phyloP scores from a whole-genome alignment of 495 filamentous ascomycete genomes.

The Xanthoparmelia taractica region DNA sequence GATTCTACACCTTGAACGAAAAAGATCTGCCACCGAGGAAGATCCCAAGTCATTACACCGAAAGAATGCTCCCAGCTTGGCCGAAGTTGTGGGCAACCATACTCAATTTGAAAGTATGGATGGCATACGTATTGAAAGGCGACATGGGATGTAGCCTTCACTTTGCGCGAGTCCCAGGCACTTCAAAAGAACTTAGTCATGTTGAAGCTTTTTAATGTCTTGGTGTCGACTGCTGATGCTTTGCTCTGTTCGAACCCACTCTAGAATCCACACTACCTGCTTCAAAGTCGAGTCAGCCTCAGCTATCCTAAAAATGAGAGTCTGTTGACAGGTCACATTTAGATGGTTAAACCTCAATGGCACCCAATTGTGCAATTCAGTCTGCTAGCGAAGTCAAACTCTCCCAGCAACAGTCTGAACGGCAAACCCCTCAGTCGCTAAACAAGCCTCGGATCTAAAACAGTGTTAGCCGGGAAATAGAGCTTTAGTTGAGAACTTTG shows the following conservation, averaged over 20 bases:
- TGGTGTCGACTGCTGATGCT: neutral
- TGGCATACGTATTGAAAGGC: neutral
- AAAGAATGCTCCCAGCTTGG: neutral
- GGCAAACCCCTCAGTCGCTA: constrained; percentile 3
- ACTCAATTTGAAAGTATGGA: neutral
- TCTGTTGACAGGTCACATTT: neutral
- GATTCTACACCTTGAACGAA: neutral
- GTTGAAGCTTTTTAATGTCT: neutral
- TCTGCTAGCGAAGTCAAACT: neutral
- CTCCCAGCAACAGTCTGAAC: neutral
- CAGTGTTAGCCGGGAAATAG: constrained; percentile 1
- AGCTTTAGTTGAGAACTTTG: neutral
- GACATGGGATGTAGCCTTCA: neutral
- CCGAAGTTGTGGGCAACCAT: neutral
- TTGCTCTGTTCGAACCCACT: neutral
- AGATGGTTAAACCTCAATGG: neutral
- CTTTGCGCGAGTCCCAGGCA: neutral
- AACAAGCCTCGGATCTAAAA: constrained; percentile 15
- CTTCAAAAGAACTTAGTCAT: neutral
- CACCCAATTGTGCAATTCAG: neutral
- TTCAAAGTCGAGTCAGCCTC: neutral
- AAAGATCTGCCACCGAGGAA: neutral
- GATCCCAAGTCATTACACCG: neutral
- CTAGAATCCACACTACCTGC: neutral
- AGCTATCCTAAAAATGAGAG: neutral